Base-by-base conservation (phyloP, 202 grass and related monocot genomes). In the Setaria italica region DNA sequence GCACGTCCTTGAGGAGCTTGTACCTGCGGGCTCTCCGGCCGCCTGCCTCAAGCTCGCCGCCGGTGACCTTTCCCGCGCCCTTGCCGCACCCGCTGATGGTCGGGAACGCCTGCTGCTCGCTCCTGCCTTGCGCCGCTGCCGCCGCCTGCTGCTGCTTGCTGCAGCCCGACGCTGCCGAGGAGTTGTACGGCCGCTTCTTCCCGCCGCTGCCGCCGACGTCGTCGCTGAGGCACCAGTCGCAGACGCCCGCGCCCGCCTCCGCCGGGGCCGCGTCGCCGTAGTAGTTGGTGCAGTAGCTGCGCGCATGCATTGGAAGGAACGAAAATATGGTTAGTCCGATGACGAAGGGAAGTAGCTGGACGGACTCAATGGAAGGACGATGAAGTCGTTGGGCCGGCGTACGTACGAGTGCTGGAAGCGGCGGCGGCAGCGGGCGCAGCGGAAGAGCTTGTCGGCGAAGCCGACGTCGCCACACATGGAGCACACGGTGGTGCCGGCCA, bases 401-500 rank as follows among this genome's bases (percentile, higher is more conserved):
- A 33, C 84, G 63, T 91, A 99, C 90, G 91, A 92, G 88, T 99
- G 97, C 77, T 99, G 97, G 88, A 87, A 92, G 68, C 93, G 97
- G 67, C 71, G 78, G 57, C 70, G 85, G 88, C 97, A 99, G 33
- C 90, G 93, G 62, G 67, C 62, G 72, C 97, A 96, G 76, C 86
- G 90, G 88, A 99, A 96, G 86, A 99, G 93, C 80, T 99, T 99
- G 65, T 99, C 97, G 7, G 84, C 82, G 90, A 99, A 96, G 32
- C 97, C 97, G 66, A 99, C 84, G 88, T 99, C 97, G 63, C 97
- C 97, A 84, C 93, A 99, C 93, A 99, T 96, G 87, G 93, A 87
- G 76, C 93, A 99, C 11, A 96, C 91, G 16, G 80, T 82, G 16
- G 72, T 78, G 87, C 84, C 76, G 21, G 67, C 92, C 97, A 60